A percentile compares a stretch with the other conserved stretches of the same genome.
Conservation (phyloP, 129 eudicot species). For the Calendula officinalis region DNA sequence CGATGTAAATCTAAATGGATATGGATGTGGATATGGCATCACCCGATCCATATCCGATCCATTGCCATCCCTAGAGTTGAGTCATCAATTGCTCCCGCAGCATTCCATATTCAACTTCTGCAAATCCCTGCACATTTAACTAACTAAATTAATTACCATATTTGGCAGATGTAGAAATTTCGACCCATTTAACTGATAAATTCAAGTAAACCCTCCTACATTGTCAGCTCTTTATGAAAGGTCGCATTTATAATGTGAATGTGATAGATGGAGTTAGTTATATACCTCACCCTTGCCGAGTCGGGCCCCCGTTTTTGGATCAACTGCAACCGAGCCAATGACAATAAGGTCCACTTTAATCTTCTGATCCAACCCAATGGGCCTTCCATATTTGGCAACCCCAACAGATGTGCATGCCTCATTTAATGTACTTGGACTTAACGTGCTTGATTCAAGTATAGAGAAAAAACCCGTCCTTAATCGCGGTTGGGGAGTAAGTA, state of each 20-base stretch:
- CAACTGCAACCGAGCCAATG: slow-evolving; percentile 92
- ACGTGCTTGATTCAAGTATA: slow-evolving; percentile 51
- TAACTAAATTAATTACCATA: too few relatives aligned
- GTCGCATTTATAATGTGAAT: not conserved
- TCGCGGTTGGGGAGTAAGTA: slow-evolving; percentile 95
- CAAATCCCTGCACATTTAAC: slow-evolving; percentile 64
- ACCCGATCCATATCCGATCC: too few relatives aligned
- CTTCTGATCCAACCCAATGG: slow-evolving; percentile 86
- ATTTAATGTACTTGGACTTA: slow-evolving; percentile 59
- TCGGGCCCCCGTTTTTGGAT: slow-evolving; percentile 92
- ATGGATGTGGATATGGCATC: too few relatives aligned
- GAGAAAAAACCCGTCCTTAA: slow-evolving; percentile 93
- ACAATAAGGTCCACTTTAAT: slow-evolving; percentile 87
- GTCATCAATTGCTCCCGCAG: slow-evolving; percentile 95
- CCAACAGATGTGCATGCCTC: slow-evolving; percentile 99
- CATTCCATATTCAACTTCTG: slow-evolving; percentile 98
- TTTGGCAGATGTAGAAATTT: too few relatives aligned
- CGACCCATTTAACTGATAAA: too few relatives aligned
- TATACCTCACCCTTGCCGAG: slow-evolving; percentile 99
- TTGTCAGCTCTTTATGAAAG: not conserved
- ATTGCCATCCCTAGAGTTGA: too few relatives aligned
- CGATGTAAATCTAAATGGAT: too few relatives aligned
- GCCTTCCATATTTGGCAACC: slow-evolving; percentile 86
- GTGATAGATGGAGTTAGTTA: slow-evolving; percentile 2
- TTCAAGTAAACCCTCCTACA: too few relatives aligned